Base-by-base conservation (phyloP, 108 stramenopile genomes). In the Seminavis robusta region DNA sequence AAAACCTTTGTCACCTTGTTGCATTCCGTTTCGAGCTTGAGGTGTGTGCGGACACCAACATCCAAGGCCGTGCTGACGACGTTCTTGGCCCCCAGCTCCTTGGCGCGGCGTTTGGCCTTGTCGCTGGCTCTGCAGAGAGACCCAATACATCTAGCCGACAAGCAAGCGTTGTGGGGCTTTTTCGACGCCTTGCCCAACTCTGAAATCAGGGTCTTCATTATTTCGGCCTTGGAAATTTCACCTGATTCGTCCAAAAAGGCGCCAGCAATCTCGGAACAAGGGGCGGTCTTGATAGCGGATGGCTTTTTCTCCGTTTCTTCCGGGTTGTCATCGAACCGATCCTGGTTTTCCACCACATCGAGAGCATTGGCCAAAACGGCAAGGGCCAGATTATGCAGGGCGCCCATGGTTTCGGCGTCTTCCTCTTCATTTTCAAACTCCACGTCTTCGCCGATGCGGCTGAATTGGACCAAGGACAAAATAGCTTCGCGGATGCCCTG, bases 151-250 rank as follows among this genome's bases (percentile, higher is more conserved):
- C 81, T 74, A 17, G 92, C 92, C 20, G 88, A 87, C 34, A 89
- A 71, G 39, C 80, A 84, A 3, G 92, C 92, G 43, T 93, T 82
- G 61, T 93, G 92, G 9, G 92, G 92, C 42, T 85, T 87, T 37
- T 62, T 25, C 11, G 69, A 65, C 15, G 92, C 92, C 63, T 90
- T 83, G 0, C 82, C 86, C 9, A 93, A 59, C 40, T 86, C 86
- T 7, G 56, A 27, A 46, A 93, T 80, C 33, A 93, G 77, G 20
- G 87, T 82, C 28, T 77, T 77, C 29, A 92, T 57, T 28, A 92
- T 81, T 54, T 88, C 86, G 11, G 56, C 50, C 19, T 83, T 81
- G 27, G 82, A 74, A 15, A 73, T 60, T 44, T 77, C 80, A 30
- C 67, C 72, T 2, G 84, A 67, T 10, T 88, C 80, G 23, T 81